Evolutionary conservation across 306 rosid species (phyloP).

Genomic region (Malus orientalis): DNA sequence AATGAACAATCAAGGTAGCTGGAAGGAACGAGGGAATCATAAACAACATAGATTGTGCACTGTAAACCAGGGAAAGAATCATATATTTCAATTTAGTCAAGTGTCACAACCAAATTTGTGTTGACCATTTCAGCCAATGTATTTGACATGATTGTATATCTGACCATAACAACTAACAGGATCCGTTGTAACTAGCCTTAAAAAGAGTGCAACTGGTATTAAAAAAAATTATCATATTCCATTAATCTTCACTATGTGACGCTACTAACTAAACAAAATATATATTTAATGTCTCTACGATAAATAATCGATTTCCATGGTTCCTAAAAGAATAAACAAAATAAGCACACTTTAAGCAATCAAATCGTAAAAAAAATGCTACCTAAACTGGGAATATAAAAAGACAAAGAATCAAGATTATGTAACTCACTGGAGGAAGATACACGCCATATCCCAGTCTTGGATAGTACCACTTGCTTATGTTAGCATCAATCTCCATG

Average conservation of each 20-base stretch:
- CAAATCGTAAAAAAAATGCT: neutral
- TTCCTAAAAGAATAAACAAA: neutral
- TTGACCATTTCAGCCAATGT: neutral
- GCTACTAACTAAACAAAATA: neutral
- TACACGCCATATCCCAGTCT: conserved; percentile 33
- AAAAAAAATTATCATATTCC: neutral
- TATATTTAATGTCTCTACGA: neutral
- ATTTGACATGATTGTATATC: neutral
- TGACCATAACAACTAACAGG: neutral
- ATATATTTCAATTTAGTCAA: neutral
- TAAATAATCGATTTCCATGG: neutral
- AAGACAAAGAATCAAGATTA: neutral
- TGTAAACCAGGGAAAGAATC: neutral
- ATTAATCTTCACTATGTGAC: neutral
- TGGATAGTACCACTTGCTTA: conserved; percentile 23
- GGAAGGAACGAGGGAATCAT: neutral
- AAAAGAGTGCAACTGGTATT: neutral
- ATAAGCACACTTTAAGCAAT: neutral
- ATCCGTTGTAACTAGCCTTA: neutral
- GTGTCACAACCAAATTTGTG: neutral
- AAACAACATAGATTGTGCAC: neutral
- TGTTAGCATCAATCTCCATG: conserved; percentile 50
- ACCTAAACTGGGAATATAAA: neutral
- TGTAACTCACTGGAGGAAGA: conserved; percentile 55
- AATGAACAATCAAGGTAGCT: neutral